Percentiles rank a stretch among this genome's conserved stretches.
Evolutionary conservation across 208 protist genomes (phyloP).

Genomic region (Trypanosomatidae sp.): DNA sequence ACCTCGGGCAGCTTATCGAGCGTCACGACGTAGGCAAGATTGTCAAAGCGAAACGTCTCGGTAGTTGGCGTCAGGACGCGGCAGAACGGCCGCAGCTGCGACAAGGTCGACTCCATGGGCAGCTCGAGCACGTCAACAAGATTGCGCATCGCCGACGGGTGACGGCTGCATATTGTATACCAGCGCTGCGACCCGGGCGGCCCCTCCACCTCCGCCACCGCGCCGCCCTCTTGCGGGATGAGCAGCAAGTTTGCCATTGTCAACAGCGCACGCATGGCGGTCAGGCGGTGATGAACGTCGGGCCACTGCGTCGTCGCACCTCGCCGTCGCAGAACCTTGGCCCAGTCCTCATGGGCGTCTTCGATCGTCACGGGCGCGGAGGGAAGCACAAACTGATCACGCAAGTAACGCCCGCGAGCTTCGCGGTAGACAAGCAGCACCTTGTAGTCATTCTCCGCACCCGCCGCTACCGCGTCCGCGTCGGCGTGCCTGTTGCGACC

Average conservation of each 20-base stretch:
- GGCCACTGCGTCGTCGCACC: slow-evolving; percentile 50
- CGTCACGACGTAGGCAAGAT: slow-evolving; percentile 48
- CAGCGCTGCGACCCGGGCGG: slow-evolving; percentile 69
- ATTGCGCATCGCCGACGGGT: slow-evolving; percentile 53
- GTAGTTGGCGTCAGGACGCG: slow-evolving; percentile 57
- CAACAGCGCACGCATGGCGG: slow-evolving; percentile 67
- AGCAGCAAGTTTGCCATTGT: slow-evolving; percentile 58
- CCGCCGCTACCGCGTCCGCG: slow-evolving; percentile 24
- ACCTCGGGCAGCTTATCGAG: slow-evolving; percentile 75
- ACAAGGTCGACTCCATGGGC: slow-evolving; percentile 64
- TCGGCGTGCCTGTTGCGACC: slow-evolving; percentile 57
- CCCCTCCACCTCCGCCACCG: slow-evolving; percentile 72
- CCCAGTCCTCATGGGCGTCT: slow-evolving; percentile 64
- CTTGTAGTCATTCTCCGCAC: slow-evolving; percentile 86
- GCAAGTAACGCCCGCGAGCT: slow-evolving; percentile 41
- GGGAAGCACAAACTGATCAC: slow-evolving; percentile 78
- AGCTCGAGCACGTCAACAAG: slow-evolving; percentile 75
- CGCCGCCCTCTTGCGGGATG: slow-evolving; percentile 72
- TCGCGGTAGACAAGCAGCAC: slow-evolving; percentile 80
- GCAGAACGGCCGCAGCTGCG: slow-evolving; percentile 61
- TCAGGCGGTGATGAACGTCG: slow-evolving; percentile 56
- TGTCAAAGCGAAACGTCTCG: slow-evolving; percentile 80
- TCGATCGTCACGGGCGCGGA: slow-evolving; percentile 46
- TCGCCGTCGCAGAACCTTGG: slow-evolving; percentile 48
- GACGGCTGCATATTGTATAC: slow-evolving; percentile 48